These are phyloP conservation scores for Phytophthora chlamydospora DNA, from an alignment of 352 stramenopile genomes.

Conservation along the genomic window DNA sequence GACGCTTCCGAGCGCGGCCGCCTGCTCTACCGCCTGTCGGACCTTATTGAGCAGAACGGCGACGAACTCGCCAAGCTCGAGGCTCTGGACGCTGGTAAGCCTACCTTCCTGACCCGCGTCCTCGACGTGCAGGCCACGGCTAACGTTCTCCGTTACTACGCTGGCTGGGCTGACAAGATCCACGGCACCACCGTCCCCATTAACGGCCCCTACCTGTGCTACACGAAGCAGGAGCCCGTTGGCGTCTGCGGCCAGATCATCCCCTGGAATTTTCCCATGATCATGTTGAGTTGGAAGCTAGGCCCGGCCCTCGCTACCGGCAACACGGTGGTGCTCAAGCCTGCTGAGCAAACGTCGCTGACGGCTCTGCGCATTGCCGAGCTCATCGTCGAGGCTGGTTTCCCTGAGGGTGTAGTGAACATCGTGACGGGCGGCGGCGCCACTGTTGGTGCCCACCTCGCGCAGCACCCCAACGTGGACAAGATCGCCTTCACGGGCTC, in stretches of 20 bases:
- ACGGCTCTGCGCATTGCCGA: constrained; percentile 89
- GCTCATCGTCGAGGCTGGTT: constrained; percentile 78
- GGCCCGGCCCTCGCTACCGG: constrained; percentile 89
- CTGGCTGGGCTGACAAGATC: constrained; percentile 88
- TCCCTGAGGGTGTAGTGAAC: constrained; percentile 85
- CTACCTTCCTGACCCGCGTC: constrained; percentile 78
- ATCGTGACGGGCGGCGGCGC: constrained; percentile 62
- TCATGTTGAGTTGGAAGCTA: constrained; percentile 96
- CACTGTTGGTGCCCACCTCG: constrained; percentile 47
- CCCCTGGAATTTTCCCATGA: constrained; percentile 97
- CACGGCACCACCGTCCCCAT: constrained; percentile 81
- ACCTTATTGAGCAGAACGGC: constrained; percentile 55
- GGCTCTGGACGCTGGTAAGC: constrained; percentile 96
- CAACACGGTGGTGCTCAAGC: constrained; percentile 95
- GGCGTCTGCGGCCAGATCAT: constrained; percentile 93
- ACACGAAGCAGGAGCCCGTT: constrained; percentile 84
- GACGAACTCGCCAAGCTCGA: constrained; percentile 84
- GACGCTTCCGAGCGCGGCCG: constrained; percentile 41
- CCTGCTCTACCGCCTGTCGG: constrained; percentile 50
- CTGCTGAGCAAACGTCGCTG: constrained; percentile 94
- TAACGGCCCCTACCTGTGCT: constrained; percentile 53
- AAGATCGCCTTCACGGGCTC: constrained; percentile 86
- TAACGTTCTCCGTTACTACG: constrained; percentile 93
- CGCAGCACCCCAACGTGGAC: constrained; percentile 65
- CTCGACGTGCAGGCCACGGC: constrained; percentile 85